Evolutionary conservation across 2,329 filamentous ascomycete genomes (phyloP), one percentile per base, ranked within the genome.

Genomic region (Acephala macrosclerotiorum): DNA sequence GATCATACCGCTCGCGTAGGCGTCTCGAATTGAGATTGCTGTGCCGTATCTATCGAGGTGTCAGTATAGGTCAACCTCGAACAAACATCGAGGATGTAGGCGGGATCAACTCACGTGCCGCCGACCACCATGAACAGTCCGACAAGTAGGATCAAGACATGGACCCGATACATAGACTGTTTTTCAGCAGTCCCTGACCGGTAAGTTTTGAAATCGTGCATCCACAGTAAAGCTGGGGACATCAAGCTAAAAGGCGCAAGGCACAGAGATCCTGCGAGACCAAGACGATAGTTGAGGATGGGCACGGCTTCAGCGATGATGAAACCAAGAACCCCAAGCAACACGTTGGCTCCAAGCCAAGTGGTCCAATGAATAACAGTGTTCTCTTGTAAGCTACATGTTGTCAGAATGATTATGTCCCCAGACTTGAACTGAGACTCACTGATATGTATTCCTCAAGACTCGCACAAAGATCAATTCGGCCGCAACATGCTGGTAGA

Each of bases 391-490:
- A 86, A 75, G 69, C 20, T 49, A 22, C 45, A 49, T 49, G 18
- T 25, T 49, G 45, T 49, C 45, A 49, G 45, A 8, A 20, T 49
- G 45, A 22, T 11, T 49, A 20, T 25, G 8, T 12, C 18, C 18
- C 45, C 20, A 49, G 7, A 49, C 20, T 9, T 20, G 45, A 20
- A 49, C 5, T 33, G 20, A 49, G 18, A 49, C 45, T 49, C 18
- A 49, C 20, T 86, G 84, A 3, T 67, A 70, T 2, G 82, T 81
- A 64, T 83, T 77, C 18, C 83, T 79, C 20, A 87, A 74, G 20
- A 85, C 79, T 2, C 84, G 80, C 18, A 87, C 84, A 68, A 86
- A 86, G 57, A 85, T 73, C 70, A 85, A 85, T 69, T 86, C 86
- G 1, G 83, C 80, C 0, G 80, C 81, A 16, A 85, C 76, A 72